Conservation (phyloP, 1,284 basidiomycete genomes). For the Apiotrichum mycotoxinovorans region DNA sequence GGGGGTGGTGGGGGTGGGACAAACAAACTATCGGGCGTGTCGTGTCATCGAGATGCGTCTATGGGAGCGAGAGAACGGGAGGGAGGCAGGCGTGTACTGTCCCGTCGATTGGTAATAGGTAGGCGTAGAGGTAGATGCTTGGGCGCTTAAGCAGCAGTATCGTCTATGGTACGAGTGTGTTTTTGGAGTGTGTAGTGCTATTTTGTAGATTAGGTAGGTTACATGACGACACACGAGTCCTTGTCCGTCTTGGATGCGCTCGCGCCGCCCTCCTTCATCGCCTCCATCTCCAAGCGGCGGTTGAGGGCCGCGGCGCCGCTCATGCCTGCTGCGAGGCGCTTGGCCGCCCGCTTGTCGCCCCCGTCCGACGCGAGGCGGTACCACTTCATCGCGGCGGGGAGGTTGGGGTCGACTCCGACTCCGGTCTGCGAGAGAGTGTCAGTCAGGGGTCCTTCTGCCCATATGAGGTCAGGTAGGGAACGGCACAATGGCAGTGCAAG, state of each 20-base stretch:
- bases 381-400: constrained; percentile 68
- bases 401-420: constrained; percentile 69
- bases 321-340: constrained; percentile 59
- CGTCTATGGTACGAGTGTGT: too few species aligned
- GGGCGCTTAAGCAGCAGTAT: too few species aligned
- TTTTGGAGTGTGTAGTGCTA: too few species aligned
- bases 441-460: neutral
- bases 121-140: too few species aligned
- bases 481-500: too few species aligned
- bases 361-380: constrained; percentile 89
- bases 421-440: constrained; percentile 61
- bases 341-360: constrained; percentile 87
- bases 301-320: constrained; percentile 36
- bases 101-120: too few species aligned
- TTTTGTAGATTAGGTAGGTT: neutral
- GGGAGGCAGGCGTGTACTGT: too few species aligned
- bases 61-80: too few species aligned
- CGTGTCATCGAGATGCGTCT: too few species aligned
- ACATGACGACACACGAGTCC: constrained; percentile 78
- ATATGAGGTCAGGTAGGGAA: too few species aligned
- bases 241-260: constrained; percentile 52
- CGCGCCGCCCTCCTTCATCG: constrained; percentile 37
- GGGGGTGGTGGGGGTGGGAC: neutral
- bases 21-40: too few species aligned
- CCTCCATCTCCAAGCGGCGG: constrained; percentile 43